These are phyloP conservation scores for Pseudogymnoascus sp. DNA, from an alignment of 2,329 filamentous ascomycete species.

Conservation along the genomic window DNA sequence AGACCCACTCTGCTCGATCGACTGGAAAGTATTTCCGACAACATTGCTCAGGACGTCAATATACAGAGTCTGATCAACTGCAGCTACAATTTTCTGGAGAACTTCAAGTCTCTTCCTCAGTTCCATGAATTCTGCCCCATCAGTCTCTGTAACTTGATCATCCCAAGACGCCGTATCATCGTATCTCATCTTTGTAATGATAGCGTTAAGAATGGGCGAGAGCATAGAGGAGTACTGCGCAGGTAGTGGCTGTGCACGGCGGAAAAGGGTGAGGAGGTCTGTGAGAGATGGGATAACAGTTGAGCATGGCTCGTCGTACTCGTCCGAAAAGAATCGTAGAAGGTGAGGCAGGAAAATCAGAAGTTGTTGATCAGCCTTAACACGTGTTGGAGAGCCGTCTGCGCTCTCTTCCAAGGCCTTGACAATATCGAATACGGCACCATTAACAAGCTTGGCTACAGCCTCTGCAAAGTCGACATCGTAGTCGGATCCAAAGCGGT, in stretches of 20 bases:
- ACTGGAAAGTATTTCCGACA: conserved; percentile 80
- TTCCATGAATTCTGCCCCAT: conserved; percentile 96
- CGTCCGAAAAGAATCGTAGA: conserved; percentile 91
- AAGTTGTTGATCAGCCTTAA: conserved; percentile 74
- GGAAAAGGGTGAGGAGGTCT: conserved; percentile 84
- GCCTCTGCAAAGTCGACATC: conserved; percentile 93
- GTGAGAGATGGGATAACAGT: conserved; percentile 90
- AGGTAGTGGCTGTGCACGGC: conserved; percentile 70
- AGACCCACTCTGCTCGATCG: conserved; percentile 65
- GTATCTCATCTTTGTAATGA: conserved; percentile 94
- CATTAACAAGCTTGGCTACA: conserved; percentile 93
- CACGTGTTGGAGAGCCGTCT: conserved; percentile 57
- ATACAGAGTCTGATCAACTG: conserved; percentile 81
- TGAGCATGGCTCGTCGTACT: conserved; percentile 96
- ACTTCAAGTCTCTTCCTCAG: conserved; percentile 83
- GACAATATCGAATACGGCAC: conserved; percentile 78
- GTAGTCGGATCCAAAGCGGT: conserved; percentile 78
- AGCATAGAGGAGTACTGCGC: conserved; percentile 75
- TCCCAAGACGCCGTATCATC: conserved; percentile 94
- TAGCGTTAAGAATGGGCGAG: conserved; percentile 80
- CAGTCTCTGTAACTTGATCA: conserved; percentile 87
- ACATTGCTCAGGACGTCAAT: conserved; percentile 82
- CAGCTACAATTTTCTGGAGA: conserved; percentile 86
- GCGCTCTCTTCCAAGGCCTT: conserved; percentile 68
- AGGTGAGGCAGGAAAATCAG: conserved; percentile 80